Evolutionary conservation across 1,284 basidiomycete genomes (phyloP).

Genomic region (Termitomyces sp.): DNA sequence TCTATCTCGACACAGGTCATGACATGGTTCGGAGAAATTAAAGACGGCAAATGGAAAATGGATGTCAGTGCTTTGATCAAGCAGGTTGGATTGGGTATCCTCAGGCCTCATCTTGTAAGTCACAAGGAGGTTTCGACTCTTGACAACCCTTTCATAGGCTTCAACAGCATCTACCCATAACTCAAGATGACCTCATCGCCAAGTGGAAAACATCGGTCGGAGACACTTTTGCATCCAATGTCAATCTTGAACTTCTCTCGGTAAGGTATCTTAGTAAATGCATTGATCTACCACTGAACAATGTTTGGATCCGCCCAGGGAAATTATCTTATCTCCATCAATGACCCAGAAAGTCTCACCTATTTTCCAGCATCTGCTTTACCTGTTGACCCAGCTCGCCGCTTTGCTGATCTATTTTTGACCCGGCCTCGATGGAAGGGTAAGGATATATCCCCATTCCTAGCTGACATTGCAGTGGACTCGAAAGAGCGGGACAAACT

Average conservation of each 20-base stretch:
- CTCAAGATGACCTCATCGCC: conserved; percentile 49
- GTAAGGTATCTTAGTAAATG: conserved; percentile 40
- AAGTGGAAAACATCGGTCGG: conserved; percentile 72
- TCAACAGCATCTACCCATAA: conserved; percentile 52
- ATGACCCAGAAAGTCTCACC: conserved; percentile 25
- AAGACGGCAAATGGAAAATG: conserved; percentile 60
- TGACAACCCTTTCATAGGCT: not conserved
- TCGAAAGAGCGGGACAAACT: conserved; percentile 84
- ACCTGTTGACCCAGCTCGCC: conserved; percentile 66
- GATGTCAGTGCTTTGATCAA: conserved; percentile 52
- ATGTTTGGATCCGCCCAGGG: conserved; percentile 45
- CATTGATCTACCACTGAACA: not conserved
- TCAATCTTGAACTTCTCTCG: conserved; percentile 58
- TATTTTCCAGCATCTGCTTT: conserved; percentile 76
- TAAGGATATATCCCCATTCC: conserved; percentile 76
- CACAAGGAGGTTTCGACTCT: not conserved
- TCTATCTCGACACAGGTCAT: conserved; percentile 66
- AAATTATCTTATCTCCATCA: conserved; percentile 53
- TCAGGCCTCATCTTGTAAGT: conserved; percentile 59
- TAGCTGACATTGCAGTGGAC: conserved; percentile 75
- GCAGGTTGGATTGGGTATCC: conserved; percentile 68
- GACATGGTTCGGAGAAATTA: conserved; percentile 69
- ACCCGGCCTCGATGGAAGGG: conserved; percentile 72
- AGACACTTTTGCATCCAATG: conserved; percentile 60
- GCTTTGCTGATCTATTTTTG: conserved; percentile 83